A percentile compares a stretch with the other conserved stretches of the same genome.
phyloP scores from a whole-genome alignment of 495 filamentous ascomycete species.

The Penicillium arizonense region DNA sequence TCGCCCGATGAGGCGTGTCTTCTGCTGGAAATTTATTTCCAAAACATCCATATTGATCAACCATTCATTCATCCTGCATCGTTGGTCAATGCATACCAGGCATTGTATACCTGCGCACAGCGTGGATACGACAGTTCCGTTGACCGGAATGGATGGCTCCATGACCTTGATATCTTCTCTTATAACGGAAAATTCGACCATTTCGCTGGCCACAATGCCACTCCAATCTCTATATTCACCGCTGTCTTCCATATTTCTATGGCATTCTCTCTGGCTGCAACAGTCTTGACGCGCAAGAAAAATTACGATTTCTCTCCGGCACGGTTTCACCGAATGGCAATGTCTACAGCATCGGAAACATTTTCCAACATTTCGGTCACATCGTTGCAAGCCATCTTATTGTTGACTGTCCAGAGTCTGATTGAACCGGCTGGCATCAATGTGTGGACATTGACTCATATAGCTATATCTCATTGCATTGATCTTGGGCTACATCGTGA shows the following conservation, averaged over 20 bases:
- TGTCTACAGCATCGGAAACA: conserved; percentile 15
- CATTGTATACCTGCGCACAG: conserved; percentile 13
- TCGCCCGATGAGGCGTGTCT: no score
- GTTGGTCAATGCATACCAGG: conserved; percentile 20
- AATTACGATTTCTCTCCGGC: conserved; percentile 21
- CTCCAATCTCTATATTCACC: conserved; percentile 16
- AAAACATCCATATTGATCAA: conserved; percentile 23
- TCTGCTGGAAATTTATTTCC: conserved; percentile 21
- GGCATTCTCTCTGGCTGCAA: conserved; percentile 22
- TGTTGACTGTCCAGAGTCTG: conserved; percentile 18
- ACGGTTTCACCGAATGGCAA: conserved; percentile 21
- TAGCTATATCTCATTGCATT: conserved; percentile 27
- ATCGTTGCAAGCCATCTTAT: conserved; percentile 16
- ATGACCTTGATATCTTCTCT: no score
- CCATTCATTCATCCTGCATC: conserved; percentile 22
- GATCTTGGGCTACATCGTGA: conserved; percentile 25
- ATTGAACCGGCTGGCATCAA: conserved; percentile 20
- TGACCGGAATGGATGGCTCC: no score
- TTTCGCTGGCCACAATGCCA: no score
- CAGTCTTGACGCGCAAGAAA: conserved; percentile 22
- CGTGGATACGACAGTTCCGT: no score
- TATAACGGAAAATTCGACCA: no score
- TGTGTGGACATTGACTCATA: conserved; percentile 23
- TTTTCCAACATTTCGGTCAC: conserved; percentile 20
- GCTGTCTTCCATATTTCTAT: conserved; percentile 23